phyloP scores from a whole-genome alignment of 2,329 filamentous ascomycete genomes.

The Metarhizium anisopliae region DNA sequence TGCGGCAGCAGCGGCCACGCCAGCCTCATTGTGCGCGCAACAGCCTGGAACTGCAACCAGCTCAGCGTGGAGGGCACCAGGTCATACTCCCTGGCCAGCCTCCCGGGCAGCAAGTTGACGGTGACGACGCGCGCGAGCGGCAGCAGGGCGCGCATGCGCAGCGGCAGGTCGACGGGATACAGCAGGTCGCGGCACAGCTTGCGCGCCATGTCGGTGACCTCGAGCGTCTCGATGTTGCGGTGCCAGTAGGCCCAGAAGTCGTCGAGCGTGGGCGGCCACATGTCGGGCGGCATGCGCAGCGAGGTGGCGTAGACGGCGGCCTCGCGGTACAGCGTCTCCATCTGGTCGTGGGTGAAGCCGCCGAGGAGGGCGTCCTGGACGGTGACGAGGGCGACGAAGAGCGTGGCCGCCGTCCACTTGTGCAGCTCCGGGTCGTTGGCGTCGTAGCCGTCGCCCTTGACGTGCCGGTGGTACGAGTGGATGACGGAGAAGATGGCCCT shows the following conservation, averaged over 20 bases:
- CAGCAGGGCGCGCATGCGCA: conserved; percentile 11
- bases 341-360: conserved; percentile 16
- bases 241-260: conserved; percentile 30
- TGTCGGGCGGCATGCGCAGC: conserved; percentile 21
- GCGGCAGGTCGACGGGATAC: conserved; percentile 14
- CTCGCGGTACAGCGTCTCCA: conserved; percentile 18
- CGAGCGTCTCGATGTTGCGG: conserved; percentile 20
- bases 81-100: conserved; percentile 16
- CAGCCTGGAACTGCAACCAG: conserved; percentile 13
- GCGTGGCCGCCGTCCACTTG: conserved; percentile 30
- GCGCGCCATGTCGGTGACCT: conserved; percentile 22
- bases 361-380: conserved; percentile 28
- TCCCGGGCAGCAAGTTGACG: conserved; percentile 8
- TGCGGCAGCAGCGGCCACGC: conserved; percentile 10
- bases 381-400: conserved; percentile 26
- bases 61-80: conserved; percentile 11
- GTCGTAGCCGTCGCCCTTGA: conserved; percentile 23
- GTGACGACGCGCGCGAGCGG: conserved; percentile 13
- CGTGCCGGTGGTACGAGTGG: conserved; percentile 22
- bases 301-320: conserved; percentile 19
- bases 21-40: not conserved
- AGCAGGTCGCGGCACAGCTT: conserved; percentile 15
- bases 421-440: conserved; percentile 28
- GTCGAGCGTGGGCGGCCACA: conserved; percentile 25
- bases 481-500: conserved; percentile 25